phyloP scores from a whole-genome alignment of 345 rosid genomes.

The Mercurialis annua region DNA sequence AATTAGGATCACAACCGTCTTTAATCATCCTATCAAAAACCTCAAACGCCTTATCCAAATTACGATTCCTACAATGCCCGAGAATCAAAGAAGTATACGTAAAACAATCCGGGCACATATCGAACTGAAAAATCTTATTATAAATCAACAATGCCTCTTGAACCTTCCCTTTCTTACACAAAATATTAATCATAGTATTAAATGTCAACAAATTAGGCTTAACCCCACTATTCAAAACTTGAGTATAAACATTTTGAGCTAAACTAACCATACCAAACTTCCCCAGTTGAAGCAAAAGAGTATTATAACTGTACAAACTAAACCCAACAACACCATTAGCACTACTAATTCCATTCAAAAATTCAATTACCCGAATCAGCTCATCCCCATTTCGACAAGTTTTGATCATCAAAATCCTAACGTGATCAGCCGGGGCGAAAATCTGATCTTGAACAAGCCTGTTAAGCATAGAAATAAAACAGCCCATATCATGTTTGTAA shows the following conservation, averaged over 20 bases:
- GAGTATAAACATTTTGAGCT: constrained; percentile 40
- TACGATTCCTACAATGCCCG: constrained; percentile 52
- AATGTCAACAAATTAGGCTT: constrained; percentile 53
- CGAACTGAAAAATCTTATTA: constrained; percentile 41
- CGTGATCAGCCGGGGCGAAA: constrained; percentile 45
- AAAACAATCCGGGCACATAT: constrained; percentile 47
- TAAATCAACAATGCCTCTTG: constrained; percentile 47
- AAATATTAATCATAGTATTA: constrained; percentile 56
- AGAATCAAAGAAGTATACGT: constrained; percentile 62
- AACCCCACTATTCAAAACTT: constrained; percentile 43
- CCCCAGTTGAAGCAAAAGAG: constrained; percentile 53
- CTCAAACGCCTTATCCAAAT: constrained; percentile 48
- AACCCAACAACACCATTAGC: constrained; percentile 33
- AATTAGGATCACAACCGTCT: constrained; percentile 58
- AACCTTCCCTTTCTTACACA: constrained; percentile 51
- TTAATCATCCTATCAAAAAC: constrained; percentile 50
- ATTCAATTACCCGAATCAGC: constrained; percentile 43
- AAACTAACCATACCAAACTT: constrained; percentile 51
- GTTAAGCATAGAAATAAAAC: constrained; percentile 45
- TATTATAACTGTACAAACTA: constrained; percentile 50
- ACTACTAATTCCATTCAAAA: constrained; percentile 32
- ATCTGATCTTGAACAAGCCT: constrained; percentile 43
- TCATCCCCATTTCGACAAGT: constrained; percentile 47
- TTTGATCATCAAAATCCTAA: constrained; percentile 58
- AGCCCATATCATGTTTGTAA: constrained; percentile 48